Evolutionary conservation across 305 asterid genomes (phyloP).

Genomic region (Solanum aculeatissimum): DNA sequence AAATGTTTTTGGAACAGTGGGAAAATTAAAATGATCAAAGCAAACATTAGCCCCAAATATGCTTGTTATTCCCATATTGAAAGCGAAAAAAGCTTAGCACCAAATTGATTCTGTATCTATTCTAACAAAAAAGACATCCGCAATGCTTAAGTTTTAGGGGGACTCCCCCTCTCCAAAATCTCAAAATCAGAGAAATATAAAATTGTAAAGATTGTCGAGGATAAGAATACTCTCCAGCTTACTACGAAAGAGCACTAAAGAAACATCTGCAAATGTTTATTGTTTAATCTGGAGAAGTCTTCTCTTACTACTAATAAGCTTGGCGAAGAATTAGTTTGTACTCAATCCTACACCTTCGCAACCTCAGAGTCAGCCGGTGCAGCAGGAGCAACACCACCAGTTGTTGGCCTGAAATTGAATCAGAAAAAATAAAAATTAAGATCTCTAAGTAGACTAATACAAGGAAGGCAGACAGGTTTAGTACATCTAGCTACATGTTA

Average conservation of each 20-base stretch:
- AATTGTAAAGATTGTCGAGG: neutral
- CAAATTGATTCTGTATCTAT: neutral
- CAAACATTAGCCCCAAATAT: neutral
- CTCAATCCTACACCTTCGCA: constrained; percentile 30
- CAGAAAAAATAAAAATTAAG: neutral
- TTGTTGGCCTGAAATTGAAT: constrained; percentile 52
- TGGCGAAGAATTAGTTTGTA: neutral
- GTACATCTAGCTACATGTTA: neutral
- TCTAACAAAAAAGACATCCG: constrained; percentile 1
- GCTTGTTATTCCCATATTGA: neutral
- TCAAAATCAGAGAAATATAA: constrained; percentile 1
- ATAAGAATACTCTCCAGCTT: neutral
- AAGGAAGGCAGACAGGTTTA: neutral
- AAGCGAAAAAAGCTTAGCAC: neutral
- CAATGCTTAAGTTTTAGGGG: neutral
- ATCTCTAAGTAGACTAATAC: neutral
- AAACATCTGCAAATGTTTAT: constrained; percentile 18
- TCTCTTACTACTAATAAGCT: neutral
- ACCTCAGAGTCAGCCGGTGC: constrained; percentile 20
- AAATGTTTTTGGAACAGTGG: neutral
- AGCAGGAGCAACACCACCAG: constrained; percentile 63
- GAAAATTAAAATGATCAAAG: neutral
- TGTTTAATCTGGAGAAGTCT: constrained; percentile 1
- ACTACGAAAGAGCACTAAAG: neutral
- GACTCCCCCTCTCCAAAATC: neutral